Evolutionary conservation across 345 rosid species (phyloP).

Genomic region (Eucalyptus albens): DNA sequence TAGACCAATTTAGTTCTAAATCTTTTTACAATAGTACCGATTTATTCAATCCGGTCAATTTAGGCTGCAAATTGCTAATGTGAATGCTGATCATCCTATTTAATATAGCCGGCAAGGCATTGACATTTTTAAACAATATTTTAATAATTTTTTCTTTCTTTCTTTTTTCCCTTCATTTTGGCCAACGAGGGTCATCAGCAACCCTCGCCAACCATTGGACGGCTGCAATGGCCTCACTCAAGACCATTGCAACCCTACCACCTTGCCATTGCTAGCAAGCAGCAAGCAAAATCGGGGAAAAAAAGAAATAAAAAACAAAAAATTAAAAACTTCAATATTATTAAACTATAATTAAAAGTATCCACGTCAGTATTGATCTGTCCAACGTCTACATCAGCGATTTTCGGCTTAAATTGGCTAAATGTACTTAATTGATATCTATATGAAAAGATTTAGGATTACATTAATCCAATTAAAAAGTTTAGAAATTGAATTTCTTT

Average conservation of each 20-base stretch:
- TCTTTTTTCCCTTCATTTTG: neutral
- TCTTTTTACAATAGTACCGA: fast-evolving
- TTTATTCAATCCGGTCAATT: too few species aligned
- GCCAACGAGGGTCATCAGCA: fast-evolving
- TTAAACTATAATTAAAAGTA: too few species aligned
- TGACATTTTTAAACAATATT: too few species aligned
- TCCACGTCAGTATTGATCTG: fast-evolving
- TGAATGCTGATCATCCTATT: fast-evolving
- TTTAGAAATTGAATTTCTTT: too few species aligned
- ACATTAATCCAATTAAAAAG: too few species aligned
- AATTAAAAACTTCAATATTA: too few species aligned
- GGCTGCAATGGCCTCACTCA: neutral
- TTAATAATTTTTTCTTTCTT: too few species aligned
- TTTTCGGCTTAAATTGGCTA: neutral
- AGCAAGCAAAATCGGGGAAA: neutral
- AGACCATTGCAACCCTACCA: neutral
- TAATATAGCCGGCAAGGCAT: fast-evolving
- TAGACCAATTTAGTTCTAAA: too few species aligned
- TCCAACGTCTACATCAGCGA: fast-evolving
- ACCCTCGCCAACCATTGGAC: neutral
- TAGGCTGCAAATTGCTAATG: too few species aligned
- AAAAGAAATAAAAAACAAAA: too few species aligned
- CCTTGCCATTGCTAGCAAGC: neutral
- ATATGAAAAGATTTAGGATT: too few species aligned
- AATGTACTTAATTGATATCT: too few species aligned